These are phyloP conservation scores for Butyriboletus appendiculatus DNA, from an alignment of 1,284 basidiomycete genomes.

Conservation along the genomic window DNA sequence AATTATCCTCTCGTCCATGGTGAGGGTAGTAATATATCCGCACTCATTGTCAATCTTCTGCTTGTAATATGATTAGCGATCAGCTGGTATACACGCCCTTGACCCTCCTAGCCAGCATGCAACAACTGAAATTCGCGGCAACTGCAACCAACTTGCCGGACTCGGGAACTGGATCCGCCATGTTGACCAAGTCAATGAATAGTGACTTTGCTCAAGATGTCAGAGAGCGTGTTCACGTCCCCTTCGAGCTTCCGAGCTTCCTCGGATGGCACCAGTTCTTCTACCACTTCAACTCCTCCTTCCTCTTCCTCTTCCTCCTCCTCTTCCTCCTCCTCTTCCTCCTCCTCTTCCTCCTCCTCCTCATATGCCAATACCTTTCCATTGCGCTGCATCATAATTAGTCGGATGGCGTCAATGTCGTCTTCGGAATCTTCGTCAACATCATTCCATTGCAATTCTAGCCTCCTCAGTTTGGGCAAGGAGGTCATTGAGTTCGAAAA, in stretches of 20 bases:
- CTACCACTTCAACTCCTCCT: constrained; percentile 36
- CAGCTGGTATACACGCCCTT: constrained; percentile 28
- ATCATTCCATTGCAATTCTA: constrained; percentile 91
- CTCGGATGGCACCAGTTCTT: constrained; percentile 31
- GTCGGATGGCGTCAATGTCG: constrained; percentile 57
- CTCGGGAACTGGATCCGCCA: background rate
- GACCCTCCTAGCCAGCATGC: background rate
- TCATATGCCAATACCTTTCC: constrained; percentile 66
- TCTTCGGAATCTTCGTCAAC: constrained; percentile 81
- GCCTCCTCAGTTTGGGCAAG: constrained; percentile 57
- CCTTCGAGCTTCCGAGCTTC: constrained; percentile 37
- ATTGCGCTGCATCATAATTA: constrained; percentile 67
- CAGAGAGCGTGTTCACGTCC: constrained; percentile 56
- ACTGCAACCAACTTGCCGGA: background rate
- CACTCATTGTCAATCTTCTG: background rate
- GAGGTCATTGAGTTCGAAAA: constrained; percentile 68
- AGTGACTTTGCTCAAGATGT: constrained; percentile 57
- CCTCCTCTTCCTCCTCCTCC: constrained; percentile 65
- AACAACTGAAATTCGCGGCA: constrained; percentile 3
- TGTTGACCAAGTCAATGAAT: constrained; percentile 36
- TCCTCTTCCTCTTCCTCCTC: constrained; percentile 35
- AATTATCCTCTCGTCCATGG: constrained; percentile 4
- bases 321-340: constrained; percentile 63
- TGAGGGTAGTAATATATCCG: background rate
- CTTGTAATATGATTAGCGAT: constrained; percentile 14